These are phyloP conservation scores for Flueggea neowawraea DNA, from an alignment of 441 rosid species.

Conservation along the genomic window DNA sequence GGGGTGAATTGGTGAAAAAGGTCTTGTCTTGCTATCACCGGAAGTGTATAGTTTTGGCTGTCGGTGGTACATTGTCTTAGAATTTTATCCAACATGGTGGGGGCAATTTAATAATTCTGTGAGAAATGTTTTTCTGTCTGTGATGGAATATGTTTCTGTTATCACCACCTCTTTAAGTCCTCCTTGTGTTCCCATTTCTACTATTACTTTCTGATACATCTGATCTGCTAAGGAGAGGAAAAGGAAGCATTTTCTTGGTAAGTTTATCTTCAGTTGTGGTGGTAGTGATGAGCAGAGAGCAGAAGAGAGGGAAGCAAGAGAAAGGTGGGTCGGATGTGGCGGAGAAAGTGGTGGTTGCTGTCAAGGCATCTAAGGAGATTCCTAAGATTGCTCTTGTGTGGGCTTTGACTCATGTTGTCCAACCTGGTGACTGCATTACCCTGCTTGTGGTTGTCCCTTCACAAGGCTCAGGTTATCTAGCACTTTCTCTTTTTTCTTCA, in stretches of 20 bases:
- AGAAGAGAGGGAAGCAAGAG: slow-evolving; percentile 55
- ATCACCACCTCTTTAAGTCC: background rate
- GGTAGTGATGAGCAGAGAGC: slow-evolving; percentile 45
- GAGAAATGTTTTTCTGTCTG: slow-evolving; percentile 17
- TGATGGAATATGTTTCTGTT: slow-evolving; percentile 4
- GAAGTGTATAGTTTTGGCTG: slow-evolving; percentile 31
- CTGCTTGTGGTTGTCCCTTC: slow-evolving; percentile 89
- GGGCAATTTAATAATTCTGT: slow-evolving; percentile 46
- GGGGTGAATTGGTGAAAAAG: slow-evolving; percentile 34
- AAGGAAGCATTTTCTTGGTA: slow-evolving; percentile 2
- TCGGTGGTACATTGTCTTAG: slow-evolving; percentile 37
- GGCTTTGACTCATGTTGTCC: slow-evolving; percentile 99
- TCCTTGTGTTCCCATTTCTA: slow-evolving; percentile 5
- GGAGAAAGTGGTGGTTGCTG: slow-evolving; percentile 92
- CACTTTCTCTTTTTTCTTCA: background rate
- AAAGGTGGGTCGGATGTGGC: slow-evolving; percentile 49
- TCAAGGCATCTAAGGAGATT: slow-evolving; percentile 95
- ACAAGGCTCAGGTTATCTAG: slow-evolving; percentile 53
- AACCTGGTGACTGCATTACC: slow-evolving; percentile 95
- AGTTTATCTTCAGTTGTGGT: background rate
- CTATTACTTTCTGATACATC: slow-evolving; percentile 16
- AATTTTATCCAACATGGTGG: slow-evolving; percentile 36
- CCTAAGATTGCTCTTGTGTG: slow-evolving; percentile 88
- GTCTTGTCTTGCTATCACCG: slow-evolving; percentile 43
- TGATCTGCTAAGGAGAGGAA: slow-evolving; percentile 9